phyloP scores from a whole-genome alignment of 2,329 filamentous ascomycete species.

The Zarea fungicola region DNA sequence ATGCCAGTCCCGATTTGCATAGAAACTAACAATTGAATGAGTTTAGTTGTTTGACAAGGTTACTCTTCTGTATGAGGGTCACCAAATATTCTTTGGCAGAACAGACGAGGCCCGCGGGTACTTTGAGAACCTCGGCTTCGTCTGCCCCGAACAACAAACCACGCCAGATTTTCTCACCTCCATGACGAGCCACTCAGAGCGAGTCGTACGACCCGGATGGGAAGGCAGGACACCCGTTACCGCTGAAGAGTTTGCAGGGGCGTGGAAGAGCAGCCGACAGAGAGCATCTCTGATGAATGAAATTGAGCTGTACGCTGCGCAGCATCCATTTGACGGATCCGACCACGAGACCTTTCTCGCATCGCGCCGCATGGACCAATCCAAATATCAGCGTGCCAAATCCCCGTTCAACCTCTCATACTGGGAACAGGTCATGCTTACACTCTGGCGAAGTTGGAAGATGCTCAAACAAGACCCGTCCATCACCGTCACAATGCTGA shows the following conservation, averaged over 20 bases:
- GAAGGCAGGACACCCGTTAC: constrained; percentile 22
- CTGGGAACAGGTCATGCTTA: too few species aligned
- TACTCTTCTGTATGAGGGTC: constrained; percentile 59
- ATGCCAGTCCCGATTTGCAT: too few species aligned
- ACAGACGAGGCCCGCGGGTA: constrained; percentile 56
- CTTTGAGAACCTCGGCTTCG: constrained; percentile 61
- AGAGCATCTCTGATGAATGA: too few species aligned
- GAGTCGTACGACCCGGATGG: constrained; percentile 23
- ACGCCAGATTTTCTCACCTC: constrained; percentile 70
- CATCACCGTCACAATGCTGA: constrained; percentile 56
- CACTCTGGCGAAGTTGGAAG: background rate
- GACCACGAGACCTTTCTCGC: too few species aligned
- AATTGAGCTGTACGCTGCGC: too few species aligned
- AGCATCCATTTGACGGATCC: too few species aligned
- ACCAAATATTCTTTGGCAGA: constrained; percentile 62
- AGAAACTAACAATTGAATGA: constrained; percentile 7
- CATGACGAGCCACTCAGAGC: constrained; percentile 33
- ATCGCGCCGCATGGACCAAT: too few species aligned
- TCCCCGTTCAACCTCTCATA: too few species aligned
- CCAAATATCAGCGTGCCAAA: too few species aligned
- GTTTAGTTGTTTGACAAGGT: constrained; percentile 60
- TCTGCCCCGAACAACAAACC: constrained; percentile 51
- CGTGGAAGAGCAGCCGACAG: too few species aligned
- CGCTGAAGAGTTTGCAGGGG: background rate
- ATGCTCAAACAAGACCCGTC: constrained; percentile 60